These are phyloP conservation scores for Umbelopsis sp. DNA, from an alignment of 192 early-diverging fungal species.

Conservation along the genomic window DNA sequence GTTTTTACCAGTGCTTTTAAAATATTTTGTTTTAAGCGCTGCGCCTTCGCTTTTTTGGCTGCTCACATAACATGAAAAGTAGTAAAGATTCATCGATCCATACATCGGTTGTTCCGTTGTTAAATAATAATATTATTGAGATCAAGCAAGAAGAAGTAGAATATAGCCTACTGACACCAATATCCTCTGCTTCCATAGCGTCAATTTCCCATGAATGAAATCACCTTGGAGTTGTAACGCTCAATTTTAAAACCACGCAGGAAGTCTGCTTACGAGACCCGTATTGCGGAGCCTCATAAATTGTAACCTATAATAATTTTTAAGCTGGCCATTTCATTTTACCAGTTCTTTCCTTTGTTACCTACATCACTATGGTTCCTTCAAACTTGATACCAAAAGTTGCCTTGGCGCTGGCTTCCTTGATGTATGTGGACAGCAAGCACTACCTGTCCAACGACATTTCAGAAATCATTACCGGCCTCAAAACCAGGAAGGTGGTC, in stretches of 20 bases:
- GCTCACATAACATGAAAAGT: too few species aligned
- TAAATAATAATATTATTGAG: too few species aligned
- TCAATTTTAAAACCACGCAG: background rate
- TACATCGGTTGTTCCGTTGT: too few species aligned
- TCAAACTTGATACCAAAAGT: background rate
- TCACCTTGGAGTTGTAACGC: too few species aligned
- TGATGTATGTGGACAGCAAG: constrained; percentile 3
- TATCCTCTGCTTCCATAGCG: too few species aligned
- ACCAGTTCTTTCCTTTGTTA: background rate
- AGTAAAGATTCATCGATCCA: too few species aligned
- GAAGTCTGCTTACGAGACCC: constrained; percentile 11
- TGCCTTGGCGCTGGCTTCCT: background rate
- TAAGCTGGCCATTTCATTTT: background rate
- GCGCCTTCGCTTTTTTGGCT: too few species aligned
- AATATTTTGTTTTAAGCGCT: too few species aligned
- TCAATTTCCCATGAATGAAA: too few species aligned
- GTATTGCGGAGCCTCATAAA: constrained; percentile 3
- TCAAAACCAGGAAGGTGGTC: background rate
- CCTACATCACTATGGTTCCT: background rate
- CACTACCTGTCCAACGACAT: background rate
- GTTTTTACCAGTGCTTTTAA: too few species aligned
- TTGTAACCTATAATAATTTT: background rate
- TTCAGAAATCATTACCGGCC: background rate
- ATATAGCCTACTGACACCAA: too few species aligned
- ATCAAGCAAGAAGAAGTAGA: too few species aligned